A percentile compares a stretch with the other conserved stretches of the same genome.
Evolutionary conservation across 306 rosid genomes (phyloP).

Genomic region (Glycine latifolia): DNA sequence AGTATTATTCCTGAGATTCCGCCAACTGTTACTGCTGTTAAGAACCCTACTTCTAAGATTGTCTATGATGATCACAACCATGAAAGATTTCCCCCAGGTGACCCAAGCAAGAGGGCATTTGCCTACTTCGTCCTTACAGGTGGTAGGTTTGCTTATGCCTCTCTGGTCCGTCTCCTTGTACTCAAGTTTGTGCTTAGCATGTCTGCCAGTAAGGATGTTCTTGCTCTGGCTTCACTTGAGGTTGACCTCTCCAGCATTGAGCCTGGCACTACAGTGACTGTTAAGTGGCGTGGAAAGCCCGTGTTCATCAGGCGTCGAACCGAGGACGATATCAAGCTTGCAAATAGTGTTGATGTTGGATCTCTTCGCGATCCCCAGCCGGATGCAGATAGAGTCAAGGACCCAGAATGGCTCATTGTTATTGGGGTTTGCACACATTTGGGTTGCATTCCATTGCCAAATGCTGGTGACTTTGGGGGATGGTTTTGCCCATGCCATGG

Average conservation of each 20-base stretch:
- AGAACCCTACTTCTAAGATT: conserved; percentile 78
- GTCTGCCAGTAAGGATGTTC: conserved; percentile 96
- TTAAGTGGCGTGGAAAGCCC: conserved; percentile 93
- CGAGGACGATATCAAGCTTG: conserved; percentile 75
- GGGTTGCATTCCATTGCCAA: conserved; percentile 92
- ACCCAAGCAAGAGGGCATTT: conserved; percentile 94
- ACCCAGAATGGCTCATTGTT: conserved; percentile 89
- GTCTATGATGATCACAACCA: conserved; percentile 77
- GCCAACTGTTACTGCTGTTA: conserved; percentile 70
- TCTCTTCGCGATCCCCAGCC: conserved; percentile 83
- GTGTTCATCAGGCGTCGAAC: conserved; percentile 92
- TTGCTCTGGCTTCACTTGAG: conserved; percentile 85
- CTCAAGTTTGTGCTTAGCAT: conserved; percentile 88
- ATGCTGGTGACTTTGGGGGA: conserved; percentile 89
- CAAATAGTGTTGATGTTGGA: conserved; percentile 74
- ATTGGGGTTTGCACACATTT: conserved; percentile 87
- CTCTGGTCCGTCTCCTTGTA: conserved; percentile 76
- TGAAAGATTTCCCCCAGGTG: conserved; percentile 82
- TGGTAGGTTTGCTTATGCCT: conserved; percentile 84
- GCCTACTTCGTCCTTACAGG: conserved; percentile 87
- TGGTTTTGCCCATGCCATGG: no score
- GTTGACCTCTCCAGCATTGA: conserved; percentile 88
- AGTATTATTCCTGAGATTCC: conserved; percentile 61
- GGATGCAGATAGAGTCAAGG: conserved; percentile 76
- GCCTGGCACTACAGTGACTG: conserved; percentile 84